Evolutionary conservation across 2,329 filamentous ascomycete species (phyloP), one percentile per base, ranked within the genome.

Genomic region (Boeremia lycopersici): DNA sequence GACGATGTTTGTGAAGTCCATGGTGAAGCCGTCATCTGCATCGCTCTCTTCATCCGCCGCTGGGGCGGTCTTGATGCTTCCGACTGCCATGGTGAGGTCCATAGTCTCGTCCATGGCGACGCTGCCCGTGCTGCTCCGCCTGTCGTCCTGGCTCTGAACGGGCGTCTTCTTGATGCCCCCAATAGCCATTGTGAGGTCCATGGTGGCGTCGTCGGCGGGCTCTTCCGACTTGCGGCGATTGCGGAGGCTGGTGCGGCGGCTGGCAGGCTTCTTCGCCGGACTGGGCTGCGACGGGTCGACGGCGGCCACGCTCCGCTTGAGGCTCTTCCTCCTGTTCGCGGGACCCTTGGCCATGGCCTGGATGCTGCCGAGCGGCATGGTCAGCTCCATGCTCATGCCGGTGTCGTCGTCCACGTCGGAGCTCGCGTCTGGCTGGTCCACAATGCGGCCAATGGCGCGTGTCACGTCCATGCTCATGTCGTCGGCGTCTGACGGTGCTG

Each of bases 381-480:
- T 85, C 42, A 85, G 76, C 40, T 86, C 83, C 82, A 84, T 81
- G 26, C 78, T 82, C 58, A 78, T 77, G 42, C 46, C 52, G 25
- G 52, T 55, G 52, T 82, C 80, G 5, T 77, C 78, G 7, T 77
- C 78, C 19, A 70, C 60, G 7, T 73, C 74, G 13, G 78, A 76
- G 57, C 72, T 74, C 33, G 54, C 50, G 33, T 71, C 69, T 44
- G 74, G 65, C 29, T 75, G 80, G 5, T 82, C 77, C 17, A 96
- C 75, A 48, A 98, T 97, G 3, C 88, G 85, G 8, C 93, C 93
- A 48, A 96, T 81, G 8, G 86, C 90, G 49, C 85, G 86, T 2
- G 93, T 97, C 7, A 97, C 90, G 65, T 98, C 93, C 93, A 98
- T 97, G 19, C 91, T 95, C 81, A 96, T 87, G 34, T 93, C 90